Evolutionary conservation across 345 rosid species (phyloP), one percentile per base, ranked within the genome.

Genomic region (Corymbia maculata): DNA sequence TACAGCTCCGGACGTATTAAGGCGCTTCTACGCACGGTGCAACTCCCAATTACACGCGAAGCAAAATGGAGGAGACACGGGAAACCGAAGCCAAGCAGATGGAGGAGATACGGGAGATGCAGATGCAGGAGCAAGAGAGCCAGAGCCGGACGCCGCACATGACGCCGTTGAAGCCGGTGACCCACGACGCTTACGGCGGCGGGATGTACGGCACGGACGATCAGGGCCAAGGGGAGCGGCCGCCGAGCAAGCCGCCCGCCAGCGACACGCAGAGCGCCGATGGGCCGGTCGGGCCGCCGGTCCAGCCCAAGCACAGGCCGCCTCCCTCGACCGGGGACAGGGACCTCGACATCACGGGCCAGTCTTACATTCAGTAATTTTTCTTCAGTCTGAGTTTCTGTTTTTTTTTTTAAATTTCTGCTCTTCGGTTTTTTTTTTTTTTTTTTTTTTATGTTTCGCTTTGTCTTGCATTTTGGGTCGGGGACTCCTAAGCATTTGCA

Each of bases 211-310:
- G 92, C 3, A 61, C 55, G 13, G 98, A 94, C 53, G 88, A 88
- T 44, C 90, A 91, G 6, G 92, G 87, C 22, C 66, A 79, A 55
- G 79, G 89, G 52, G 88, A 22, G 52, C 30, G 89, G 85, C 91
- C 88, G 28, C 68, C 68, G 22, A 86, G 52, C 11, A 91, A 88
- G 85, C 91, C 89, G 30, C 94, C 93, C 0, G 98, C 97, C 15
- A 93, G 97, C 50, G 96, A 95, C 52, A 92, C 94, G 45, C 94
- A 92, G 90, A 92, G 94, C 79, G 95, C 95, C 11, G 97, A 95
- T 30, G 96, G 97, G 61, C 93, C 93, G 9, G 89, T 19, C 1
- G 95, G 89, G 82, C 55, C 93, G 3, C 42, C 88, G n/a, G 36
- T 66, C 28, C 68, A 88, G 89, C 95, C 95, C 85, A 93, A 91